Evolutionary conservation across 495 filamentous ascomycete species (phyloP).

Genomic region (Extremus antarcticus): DNA sequence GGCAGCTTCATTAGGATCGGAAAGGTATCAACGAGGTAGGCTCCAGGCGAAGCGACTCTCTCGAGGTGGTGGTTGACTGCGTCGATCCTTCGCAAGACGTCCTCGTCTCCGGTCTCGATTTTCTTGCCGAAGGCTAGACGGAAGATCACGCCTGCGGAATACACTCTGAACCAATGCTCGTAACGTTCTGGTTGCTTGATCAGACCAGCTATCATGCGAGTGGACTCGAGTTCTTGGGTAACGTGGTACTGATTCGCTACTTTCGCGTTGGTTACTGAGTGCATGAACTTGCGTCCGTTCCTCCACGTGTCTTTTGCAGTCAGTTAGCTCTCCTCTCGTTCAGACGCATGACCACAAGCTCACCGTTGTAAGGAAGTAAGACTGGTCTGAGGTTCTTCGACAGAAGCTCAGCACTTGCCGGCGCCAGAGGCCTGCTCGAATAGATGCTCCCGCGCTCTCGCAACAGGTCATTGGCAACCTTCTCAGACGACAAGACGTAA

Average conservation of each 20-base stretch:
- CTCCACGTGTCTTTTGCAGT: conserved; percentile 13
- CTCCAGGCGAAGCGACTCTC: conserved; percentile 22
- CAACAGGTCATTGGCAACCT: conserved; percentile 33
- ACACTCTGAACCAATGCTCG: conserved; percentile 29
- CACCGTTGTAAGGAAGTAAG: conserved; percentile 14
- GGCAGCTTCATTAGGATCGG: conserved; percentile 25
- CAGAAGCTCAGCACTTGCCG: conserved; percentile 16
- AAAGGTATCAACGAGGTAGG: conserved; percentile 29
- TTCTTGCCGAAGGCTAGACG: conserved; percentile 27
- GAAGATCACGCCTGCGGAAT: conserved; percentile 27
- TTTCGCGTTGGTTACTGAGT: conserved; percentile 22
- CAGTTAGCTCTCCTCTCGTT: neutral
- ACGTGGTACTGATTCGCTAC: conserved; percentile 23
- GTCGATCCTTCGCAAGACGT: conserved; percentile 21
- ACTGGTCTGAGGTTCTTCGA: conserved; percentile 6
- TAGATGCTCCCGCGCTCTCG: conserved; percentile 28
- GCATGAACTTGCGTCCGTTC: conserved; percentile 23
- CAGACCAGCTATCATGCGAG: conserved; percentile 28
- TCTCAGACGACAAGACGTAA: conserved; percentile 29
- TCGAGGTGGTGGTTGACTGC: conserved; percentile 24
- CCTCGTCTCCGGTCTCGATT: conserved; percentile 24
- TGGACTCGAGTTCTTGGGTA: conserved; percentile 33
- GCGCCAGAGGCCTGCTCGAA: conserved; percentile 17
- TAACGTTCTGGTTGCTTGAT: conserved; percentile 22
- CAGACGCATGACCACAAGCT: neutral